These are phyloP conservation scores for Phytophthora brassicae DNA, from an alignment of 352 stramenopile species.

Conservation along the genomic window DNA sequence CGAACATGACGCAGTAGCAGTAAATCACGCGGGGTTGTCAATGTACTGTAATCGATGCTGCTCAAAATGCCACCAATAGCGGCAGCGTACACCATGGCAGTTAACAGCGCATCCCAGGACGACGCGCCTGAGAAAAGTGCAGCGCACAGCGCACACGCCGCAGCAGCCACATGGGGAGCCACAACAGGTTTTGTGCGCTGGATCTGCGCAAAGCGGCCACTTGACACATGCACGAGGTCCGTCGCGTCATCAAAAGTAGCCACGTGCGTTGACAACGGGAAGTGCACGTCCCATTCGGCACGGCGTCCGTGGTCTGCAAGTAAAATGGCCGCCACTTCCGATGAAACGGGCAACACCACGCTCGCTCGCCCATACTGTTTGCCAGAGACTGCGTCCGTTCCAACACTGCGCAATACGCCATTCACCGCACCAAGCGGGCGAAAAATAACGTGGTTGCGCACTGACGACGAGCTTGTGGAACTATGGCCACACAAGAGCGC, in stretches of 20 bases:
- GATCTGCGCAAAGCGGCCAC: slow-evolving; percentile 46
- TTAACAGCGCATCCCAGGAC: slow-evolving; percentile 50
- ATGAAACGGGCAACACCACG: slow-evolving; percentile 62
- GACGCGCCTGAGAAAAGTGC: slow-evolving; percentile 37
- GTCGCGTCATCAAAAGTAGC: slow-evolving; percentile 77
- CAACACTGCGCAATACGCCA: slow-evolving; percentile 66
- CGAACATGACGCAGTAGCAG: slow-evolving; percentile 77
- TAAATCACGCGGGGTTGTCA: slow-evolving; percentile 60
- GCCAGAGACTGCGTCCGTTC: slow-evolving; percentile 35
- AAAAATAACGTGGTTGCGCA: slow-evolving; percentile 52
- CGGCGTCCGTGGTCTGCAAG: slow-evolving; percentile 69
- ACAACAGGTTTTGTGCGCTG: slow-evolving; percentile 48
- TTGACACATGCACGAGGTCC: slow-evolving; percentile 69
- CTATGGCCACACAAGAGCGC: slow-evolving; percentile 46
- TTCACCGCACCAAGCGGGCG: slow-evolving; percentile 52
- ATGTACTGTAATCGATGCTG: slow-evolving; percentile 52
- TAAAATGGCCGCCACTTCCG: slow-evolving; percentile 63
- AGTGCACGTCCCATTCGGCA: slow-evolving; percentile 80
- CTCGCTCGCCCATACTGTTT: slow-evolving; percentile 64
- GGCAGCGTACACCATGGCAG: slow-evolving; percentile 52
- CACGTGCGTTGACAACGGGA: slow-evolving; percentile 59
- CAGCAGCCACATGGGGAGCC: slow-evolving; percentile 49
- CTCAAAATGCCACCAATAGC: slow-evolving; percentile 49
- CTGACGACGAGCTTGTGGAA: slow-evolving; percentile 8
- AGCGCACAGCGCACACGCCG: slow-evolving; percentile 44